Evolutionary conservation across 2,329 filamentous ascomycete species (phyloP), one percentile per base, ranked within the genome.

Genomic region (Diplodia scrobiculata): DNA sequence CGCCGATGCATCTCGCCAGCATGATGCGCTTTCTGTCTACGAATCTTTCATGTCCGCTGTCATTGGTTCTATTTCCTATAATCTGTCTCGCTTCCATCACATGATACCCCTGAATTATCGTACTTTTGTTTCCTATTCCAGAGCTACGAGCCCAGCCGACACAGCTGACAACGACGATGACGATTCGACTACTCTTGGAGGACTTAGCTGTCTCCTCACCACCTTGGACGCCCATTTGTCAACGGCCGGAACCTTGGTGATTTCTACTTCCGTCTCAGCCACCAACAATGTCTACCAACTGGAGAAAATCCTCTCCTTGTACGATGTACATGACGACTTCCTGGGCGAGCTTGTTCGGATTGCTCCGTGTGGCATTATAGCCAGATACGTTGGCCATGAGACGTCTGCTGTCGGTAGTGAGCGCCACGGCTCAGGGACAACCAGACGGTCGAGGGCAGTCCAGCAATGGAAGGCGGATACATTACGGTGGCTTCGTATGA

Each of bases 31-130:
- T 47, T 68, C 72, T 32, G 67, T 78, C 38, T 79, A 79, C 71
- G 75, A 76, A 67, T 70, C 77, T 38, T 77, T 78, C 70, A 75
- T 71, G 5, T 75, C 76, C 32, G 74, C 77, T 53, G 72, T 79
- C 54, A 68, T 76, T 65, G 75, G 74, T 45, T 70, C 75, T 55
- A 70, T 78, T 68, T 74, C 75, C 27, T 77, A 73, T 48, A 66
- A 70, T 53, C 67, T 78, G 51, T 74, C 75, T 66, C 73, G 70
- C 66, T 70, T 76, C 64, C 71, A 74, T 54, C 68, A 70, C 34
- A 71, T 73, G 27, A 69, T 75, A 66, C 73, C 75, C 27, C 69
- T 79, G 48, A 78, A 78, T 66, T 75, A 73, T 66, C 73, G 77
- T 48, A 78, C 76, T 53, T 75, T 79, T 45, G 59, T 75, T 50